Base-by-base conservation (phyloP, 2,329 filamentous ascomycete genomes). In the Talaromyces verruculosus region DNA sequence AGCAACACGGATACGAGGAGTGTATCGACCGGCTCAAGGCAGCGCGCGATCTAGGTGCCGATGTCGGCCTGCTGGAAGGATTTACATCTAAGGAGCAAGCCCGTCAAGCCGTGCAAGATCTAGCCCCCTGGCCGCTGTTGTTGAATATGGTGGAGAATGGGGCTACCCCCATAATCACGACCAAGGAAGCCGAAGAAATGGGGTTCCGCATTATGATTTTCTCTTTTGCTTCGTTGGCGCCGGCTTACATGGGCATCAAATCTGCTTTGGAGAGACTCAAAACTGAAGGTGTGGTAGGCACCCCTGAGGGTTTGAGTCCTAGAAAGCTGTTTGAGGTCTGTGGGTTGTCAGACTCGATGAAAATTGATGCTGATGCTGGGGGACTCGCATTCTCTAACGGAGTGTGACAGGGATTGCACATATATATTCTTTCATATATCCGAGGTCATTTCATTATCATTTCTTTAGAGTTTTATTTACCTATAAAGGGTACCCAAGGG, bases 91-190 rank as follows among this genome's bases (percentile, higher is more conserved):
- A 73, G 25, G 79, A 80, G 63, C 75, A 78, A 74, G 77, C 78
- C 13, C 69, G 69, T 11, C 72, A 75, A 67, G 73, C 72, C 3
- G 74, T 78, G 13, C 57, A 71, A 45, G 77, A 79, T 55, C 73
- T 81, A 67, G 75, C 73, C 11, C 72, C 73, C n/a, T 78, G 76
- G 73, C 79, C 79, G 17, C 68, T 81, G 68, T 63, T 82, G 39
- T 67, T 82, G 64, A 82, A 82, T 67, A 80, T 80, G 75, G 80
- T 82, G 10, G 79, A 80, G 67, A 76, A 80, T 68, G 80, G 79
- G 17, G 72, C 76, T 5, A 80, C 77, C 25, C 79, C 80, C 15
- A 71, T 73, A 11, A 76, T 79, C 33, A 73, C 78, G n/a, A 74
- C 75, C n/a, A 65, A 71, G 13, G 78, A 81, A 67, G 79, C 79